A percentile compares a stretch with the other conserved stretches of the same genome.
phyloP scores from a whole-genome alignment of 441 rosid genomes.

The Syzygium syzygioides region DNA sequence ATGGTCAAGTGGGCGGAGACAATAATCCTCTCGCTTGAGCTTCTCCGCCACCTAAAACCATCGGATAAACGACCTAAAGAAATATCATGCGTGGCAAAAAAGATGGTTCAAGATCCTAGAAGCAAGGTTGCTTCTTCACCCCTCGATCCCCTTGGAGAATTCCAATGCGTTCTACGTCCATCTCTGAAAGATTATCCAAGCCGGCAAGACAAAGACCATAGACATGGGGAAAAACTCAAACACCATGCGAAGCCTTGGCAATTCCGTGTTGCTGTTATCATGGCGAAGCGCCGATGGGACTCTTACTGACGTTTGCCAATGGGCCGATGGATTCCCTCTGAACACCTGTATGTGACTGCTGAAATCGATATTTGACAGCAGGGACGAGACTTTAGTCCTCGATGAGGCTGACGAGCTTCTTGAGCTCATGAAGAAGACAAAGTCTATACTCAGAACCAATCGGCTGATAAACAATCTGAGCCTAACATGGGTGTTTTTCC shows the following conservation, averaged over 20 bases:
- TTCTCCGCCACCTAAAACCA: constrained; percentile 71
- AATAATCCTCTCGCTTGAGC: constrained; percentile 72
- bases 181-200: background rate
- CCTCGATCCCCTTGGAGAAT: rapidly evolving
- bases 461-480: constrained; percentile 66
- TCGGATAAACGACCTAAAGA: constrained; percentile 41
- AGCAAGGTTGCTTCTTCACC: no score
- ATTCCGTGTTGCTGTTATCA: constrained; percentile 56
- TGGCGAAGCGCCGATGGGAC: constrained; percentile 59
- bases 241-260: constrained; percentile 61
- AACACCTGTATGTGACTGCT: constrained; percentile 63
- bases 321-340: constrained; percentile 94
- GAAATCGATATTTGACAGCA: constrained; percentile 58
- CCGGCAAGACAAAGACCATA: constrained; percentile 2
- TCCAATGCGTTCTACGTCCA: background rate
- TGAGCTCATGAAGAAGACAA: constrained; percentile 88
- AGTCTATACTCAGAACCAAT: constrained; percentile 71
- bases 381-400: constrained; percentile 77
- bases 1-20: constrained; percentile 74
- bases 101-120: background rate
- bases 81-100: background rate
- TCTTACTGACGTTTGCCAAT: constrained; percentile 69
- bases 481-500: constrained; percentile 82
- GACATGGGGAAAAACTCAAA: constrained; percentile 50
- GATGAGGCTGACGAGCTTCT: constrained; percentile 88